A percentile compares a stretch with the other conserved stretches of the same genome.
These are phyloP conservation scores for Sporothrix mexicana DNA, from an alignment of 2,329 filamentous ascomycete species.

Conservation along the genomic window DNA sequence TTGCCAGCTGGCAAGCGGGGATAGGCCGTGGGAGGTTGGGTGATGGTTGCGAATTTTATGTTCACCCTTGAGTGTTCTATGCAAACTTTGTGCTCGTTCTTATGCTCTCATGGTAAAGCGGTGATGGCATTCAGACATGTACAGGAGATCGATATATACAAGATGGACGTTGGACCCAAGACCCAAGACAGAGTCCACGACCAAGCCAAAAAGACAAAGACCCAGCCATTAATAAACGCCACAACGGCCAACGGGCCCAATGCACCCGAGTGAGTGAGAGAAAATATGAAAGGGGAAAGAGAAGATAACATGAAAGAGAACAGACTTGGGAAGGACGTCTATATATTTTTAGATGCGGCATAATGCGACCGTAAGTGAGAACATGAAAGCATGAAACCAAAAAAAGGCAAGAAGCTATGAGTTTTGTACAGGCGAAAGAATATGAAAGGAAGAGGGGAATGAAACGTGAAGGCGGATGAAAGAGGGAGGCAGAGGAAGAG, in stretches of 20 bases:
- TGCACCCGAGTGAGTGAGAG: neutral
- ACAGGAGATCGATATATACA: conserved; percentile 30
- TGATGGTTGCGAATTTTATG: neutral
- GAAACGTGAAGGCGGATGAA: neutral
- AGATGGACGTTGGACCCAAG: neutral
- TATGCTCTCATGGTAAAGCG: conserved; percentile 30
- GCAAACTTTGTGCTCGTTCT: neutral
- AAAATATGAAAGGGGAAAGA: neutral
- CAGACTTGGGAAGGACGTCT: neutral
- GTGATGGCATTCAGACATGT: conserved; percentile 36
- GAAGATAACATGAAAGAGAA: too few species aligned
- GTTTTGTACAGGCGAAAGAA: conserved; percentile 20
- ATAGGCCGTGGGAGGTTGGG: conserved; percentile 14
- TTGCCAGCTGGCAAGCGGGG: conserved; percentile 32
- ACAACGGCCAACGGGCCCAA: neutral
- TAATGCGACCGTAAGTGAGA: conserved; percentile 8
- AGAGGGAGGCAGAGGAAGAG: neutral
- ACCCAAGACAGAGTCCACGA: neutral
- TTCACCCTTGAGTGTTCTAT: too few species aligned
- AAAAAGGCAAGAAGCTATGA: conserved; percentile 12
- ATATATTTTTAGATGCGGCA: conserved; percentile 21
- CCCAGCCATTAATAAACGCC: conserved; percentile 12
- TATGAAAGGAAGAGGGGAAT: neutral
- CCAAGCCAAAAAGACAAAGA: neutral
- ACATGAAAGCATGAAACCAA: neutral